Evolutionary conservation across 495 filamentous ascomycete species (phyloP), one percentile per base, ranked within the genome.

Genomic region (Friedmanniomyces simplex): DNA sequence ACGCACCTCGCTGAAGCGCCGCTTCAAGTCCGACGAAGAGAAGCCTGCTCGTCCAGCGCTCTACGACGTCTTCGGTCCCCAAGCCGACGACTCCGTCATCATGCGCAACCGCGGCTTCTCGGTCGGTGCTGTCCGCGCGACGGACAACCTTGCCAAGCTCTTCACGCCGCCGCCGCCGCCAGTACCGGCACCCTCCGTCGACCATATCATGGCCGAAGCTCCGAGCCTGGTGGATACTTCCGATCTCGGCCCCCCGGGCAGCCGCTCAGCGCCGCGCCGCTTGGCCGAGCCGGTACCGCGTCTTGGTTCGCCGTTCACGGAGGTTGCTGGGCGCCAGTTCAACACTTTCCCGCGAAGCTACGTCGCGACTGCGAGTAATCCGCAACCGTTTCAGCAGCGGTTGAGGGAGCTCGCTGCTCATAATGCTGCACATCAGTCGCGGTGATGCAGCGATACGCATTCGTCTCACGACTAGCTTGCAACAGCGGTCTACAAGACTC

Each of bases 41-140:
- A 76, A 77, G 55, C 50, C 75, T 39, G 79, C 65, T 66, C 78
- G 64, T 16, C 49, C 64, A 55, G 75, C 62, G 57, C 72, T 82
- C 37, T 72, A 81, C 49, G 70, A 74, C 46, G 58, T 78, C 24
- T 76, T 78, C 52, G 72, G 72, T 13, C 66, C 69, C 2, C 66
- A 69, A 4, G 58, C 69, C 13, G 71, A 72, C 28, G 67, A 63
- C 8, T 66, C 65, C 53, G 72, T 74, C 42, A 74, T 73, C 18
- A 71, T 77, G 25, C 74, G 73, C 22, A 74, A 76, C 36, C 74
- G 85, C 7, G 83, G 81, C 8, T 86, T 84, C 50, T 82, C 79
- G 24, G 76, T 84, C 36, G 70, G 77, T n/a, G 81, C 75, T 26
- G 67, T 70, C 53, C 57, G 61, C 20, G 68, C 67, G 43, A 67